phyloP scores from a whole-genome alignment of 2,329 filamentous ascomycete species.

The Venturia effusa region DNA sequence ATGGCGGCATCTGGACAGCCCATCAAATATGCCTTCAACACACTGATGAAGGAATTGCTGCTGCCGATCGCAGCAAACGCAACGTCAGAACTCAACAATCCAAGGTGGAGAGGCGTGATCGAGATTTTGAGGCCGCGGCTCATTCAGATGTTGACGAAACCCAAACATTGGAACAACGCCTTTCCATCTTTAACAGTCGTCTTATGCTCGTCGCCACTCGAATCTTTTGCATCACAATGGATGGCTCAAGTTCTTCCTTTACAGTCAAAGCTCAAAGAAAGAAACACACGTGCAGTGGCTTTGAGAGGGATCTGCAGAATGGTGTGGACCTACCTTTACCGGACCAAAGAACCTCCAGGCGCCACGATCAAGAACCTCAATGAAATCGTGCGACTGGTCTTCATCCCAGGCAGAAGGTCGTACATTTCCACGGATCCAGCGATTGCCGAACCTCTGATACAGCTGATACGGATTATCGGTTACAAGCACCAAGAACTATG shows the following conservation, averaged over 20 bases:
- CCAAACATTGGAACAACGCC: conserved; percentile 79
- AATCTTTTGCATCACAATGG: conserved; percentile 80
- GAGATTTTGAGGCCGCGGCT: conserved; percentile 68
- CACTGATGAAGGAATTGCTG: conserved; percentile 76
- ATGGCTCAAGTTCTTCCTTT: conserved; percentile 66
- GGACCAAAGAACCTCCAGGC: conserved; percentile 56
- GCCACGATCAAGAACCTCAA: conserved; percentile 70
- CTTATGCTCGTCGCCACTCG: conserved; percentile 76
- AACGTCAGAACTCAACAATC: conserved; percentile 62
- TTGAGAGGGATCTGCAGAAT: conserved; percentile 83
- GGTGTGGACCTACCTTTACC: conserved; percentile 90
- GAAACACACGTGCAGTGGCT: conserved; percentile 63
- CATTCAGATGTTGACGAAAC: conserved; percentile 77
- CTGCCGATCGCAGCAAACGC: conserved; percentile 78
- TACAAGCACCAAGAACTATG: conserved; percentile 91
- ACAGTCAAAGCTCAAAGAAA: conserved; percentile 75
- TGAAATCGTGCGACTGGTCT: conserved; percentile 73
- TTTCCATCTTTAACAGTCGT: conserved; percentile 83
- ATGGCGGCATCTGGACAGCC: conserved; percentile 74
- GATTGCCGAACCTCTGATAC: conserved; percentile 83
- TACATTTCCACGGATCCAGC: conserved; percentile 72
- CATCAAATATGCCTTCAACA: conserved; percentile 90
- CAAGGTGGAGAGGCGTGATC: conserved; percentile 81
- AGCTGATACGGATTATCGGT: conserved; percentile 88
- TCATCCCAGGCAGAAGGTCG: conserved; percentile 70